Conservation (phyloP, 805 yeast genomes). For the baker's yeast (Saccharomyces cerevisiae) region DNA sequence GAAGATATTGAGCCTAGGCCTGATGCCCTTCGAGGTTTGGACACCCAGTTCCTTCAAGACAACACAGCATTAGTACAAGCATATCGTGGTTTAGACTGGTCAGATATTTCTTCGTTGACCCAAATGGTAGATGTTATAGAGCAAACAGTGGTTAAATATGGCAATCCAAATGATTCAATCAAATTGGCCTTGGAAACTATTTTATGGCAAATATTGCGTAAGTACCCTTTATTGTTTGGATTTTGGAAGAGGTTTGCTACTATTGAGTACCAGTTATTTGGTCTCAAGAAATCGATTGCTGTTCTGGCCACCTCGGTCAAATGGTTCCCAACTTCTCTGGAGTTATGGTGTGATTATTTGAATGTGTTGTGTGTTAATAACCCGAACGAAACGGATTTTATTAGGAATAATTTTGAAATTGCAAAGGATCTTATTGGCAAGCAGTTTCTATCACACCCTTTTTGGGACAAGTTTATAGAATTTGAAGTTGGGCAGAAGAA, state of each 20-base stretch:
- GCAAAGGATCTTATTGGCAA: slow-evolving; percentile 51
- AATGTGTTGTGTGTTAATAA: slow-evolving; percentile 41
- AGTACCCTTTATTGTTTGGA: slow-evolving; percentile 51
- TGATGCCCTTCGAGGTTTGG: slow-evolving; percentile 14
- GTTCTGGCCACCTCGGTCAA: slow-evolving; percentile 39
- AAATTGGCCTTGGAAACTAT: slow-evolving; percentile 28
- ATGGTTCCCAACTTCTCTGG: slow-evolving; percentile 50
- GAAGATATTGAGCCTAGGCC: not conserved
- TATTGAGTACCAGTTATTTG: slow-evolving; percentile 48
- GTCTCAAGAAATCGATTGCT: slow-evolving; percentile 42
- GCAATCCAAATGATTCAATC: slow-evolving; percentile 27
- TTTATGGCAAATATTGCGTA: slow-evolving; percentile 37
- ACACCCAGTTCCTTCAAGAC: slow-evolving; percentile 23
- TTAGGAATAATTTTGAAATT: slow-evolving; percentile 38
- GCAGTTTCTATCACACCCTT: slow-evolving; percentile 66
- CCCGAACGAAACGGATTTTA: slow-evolving; percentile 25
- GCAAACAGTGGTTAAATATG: slow-evolving; percentile 27
- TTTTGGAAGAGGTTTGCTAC: slow-evolving; percentile 60
- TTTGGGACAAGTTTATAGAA: slow-evolving; percentile 75
- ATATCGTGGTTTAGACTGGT: slow-evolving; percentile 20
- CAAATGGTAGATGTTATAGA: slow-evolving; percentile 31
- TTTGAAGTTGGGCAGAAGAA: slow-evolving; percentile 41
- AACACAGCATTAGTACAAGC: slow-evolving; percentile 19
- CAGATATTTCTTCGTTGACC: slow-evolving; percentile 36
- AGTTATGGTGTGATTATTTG: slow-evolving; percentile 61